Evolutionary conservation across 2,329 filamentous ascomycete species (phyloP).

Genomic region (Diaporthe sp.): DNA sequence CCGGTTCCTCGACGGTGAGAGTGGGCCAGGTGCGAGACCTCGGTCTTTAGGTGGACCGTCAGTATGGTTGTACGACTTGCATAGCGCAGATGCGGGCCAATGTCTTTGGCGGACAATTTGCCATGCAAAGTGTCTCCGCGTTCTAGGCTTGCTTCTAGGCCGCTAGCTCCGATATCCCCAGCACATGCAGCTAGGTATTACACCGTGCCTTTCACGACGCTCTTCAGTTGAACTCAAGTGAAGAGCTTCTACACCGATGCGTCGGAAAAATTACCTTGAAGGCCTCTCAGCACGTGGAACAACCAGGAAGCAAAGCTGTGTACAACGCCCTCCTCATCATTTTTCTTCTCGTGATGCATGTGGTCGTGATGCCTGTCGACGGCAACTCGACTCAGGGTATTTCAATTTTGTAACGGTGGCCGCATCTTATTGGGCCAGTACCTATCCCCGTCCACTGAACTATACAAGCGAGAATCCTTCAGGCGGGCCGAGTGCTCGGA

Average conservation of each 20-base stretch:
- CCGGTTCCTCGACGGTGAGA: background rate
- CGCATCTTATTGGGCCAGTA: background rate
- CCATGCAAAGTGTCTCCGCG: background rate
- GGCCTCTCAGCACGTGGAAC: background rate
- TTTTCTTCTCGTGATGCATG: background rate
- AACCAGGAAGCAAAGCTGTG: background rate
- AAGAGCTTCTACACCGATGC: background rate
- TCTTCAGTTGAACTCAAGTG: background rate
- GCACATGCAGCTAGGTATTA: background rate
- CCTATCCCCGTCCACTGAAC: background rate
- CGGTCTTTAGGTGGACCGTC: background rate
- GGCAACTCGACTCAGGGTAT: background rate
- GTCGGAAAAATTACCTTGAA: background rate
- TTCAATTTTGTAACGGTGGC: background rate
- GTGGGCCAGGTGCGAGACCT: conserved; percentile 8
- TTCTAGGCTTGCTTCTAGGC: background rate
- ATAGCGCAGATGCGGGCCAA: background rate
- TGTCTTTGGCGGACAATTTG: conserved; percentile 6
- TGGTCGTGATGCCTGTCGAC: background rate
- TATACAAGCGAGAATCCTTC: conserved; percentile 25
- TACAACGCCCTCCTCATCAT: background rate
- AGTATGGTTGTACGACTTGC: conserved; percentile 2
- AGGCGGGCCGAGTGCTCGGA: conserved; percentile 15
- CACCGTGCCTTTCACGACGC: background rate
- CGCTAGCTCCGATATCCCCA: background rate